Base-by-base conservation (phyloP, 306 rosid species). In the Albizia julibrissin region DNA sequence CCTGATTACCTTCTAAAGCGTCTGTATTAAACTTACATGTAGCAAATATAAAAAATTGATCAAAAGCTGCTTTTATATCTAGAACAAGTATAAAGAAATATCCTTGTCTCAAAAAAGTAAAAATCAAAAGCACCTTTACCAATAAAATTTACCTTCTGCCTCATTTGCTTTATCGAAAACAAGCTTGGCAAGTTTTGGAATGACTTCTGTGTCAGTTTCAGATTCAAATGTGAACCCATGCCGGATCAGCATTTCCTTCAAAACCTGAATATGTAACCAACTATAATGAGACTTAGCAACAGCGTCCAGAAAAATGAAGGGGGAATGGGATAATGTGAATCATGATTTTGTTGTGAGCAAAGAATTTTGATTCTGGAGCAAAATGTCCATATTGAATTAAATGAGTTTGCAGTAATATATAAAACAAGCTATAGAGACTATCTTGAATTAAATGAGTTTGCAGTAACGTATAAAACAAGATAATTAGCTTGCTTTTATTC, bases 151-250 rank as follows among this genome's bases (percentile, higher is more conserved):
- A 94, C 97, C 95, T 54, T 84, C 94, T 62, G 84, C 97, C 86
- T 95, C 97, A 59, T 85, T 93, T 58, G 99, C 96, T 76, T 93
- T 91, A 87, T 95, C 99, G 74, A 91, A 92, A 80, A 95, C 94
- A 87, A 80, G 92, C 83, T 95, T 93, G 15, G 99, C 98, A 86
- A 95, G 99, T 89, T 92, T 95, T 46, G 99, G 99, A 86, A 95
- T 95, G 78, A 95, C 96, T 89, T 95, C 99, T 0, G 99, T 95
- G 76, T 95, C 99, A 0, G 99, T 95, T 64, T 95, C 99, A 31
- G 99, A 95, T 81, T 91, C 92, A 88, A 95, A 95, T 16, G 81
- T 82, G 83, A 89, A 93, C 67, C 99, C 97, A 83, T 93, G 98
- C 6, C 97, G 89, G 18, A 90, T 80, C 61, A 95, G 86, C 15